Percentiles rank a stretch among this genome's conserved stretches.
phyloP scores from a whole-genome alignment of 768 basidiomycete genomes.

The Mrakia blollopis region DNA sequence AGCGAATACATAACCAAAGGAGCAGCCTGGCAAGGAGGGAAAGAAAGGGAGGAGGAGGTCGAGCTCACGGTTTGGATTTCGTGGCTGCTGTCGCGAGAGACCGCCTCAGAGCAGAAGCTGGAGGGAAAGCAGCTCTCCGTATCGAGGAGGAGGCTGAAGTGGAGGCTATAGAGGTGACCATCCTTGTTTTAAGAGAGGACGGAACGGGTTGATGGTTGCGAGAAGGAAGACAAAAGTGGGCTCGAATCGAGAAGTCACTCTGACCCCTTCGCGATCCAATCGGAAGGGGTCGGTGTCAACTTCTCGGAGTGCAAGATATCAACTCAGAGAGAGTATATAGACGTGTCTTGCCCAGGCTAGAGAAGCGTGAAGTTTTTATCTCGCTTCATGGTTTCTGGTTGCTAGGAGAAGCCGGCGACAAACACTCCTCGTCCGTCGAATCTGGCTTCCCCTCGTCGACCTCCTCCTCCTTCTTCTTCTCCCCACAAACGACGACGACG shows the following conservation, averaged over 20 bases:
- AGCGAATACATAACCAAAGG: too few relatives aligned
- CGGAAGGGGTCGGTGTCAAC: too few relatives aligned
- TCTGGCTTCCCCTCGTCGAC: too few relatives aligned
- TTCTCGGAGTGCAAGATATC: too few relatives aligned
- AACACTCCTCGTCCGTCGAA: neutral
- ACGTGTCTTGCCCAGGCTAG: too few relatives aligned
- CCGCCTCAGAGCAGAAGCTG: neutral
- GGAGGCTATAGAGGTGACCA: neutral
- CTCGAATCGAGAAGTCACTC: too few relatives aligned
- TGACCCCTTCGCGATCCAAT: too few relatives aligned
- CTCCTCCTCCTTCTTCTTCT: neutral
- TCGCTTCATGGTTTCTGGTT: neutral
- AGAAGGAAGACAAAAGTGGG: too few relatives aligned
- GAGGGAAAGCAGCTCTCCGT: neutral
- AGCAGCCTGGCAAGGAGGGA: neutral
- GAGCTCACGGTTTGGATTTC: conserved; percentile 18
- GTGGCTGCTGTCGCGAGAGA: conserved; percentile 5
- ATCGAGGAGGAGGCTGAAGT: neutral
- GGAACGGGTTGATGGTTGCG: neutral
- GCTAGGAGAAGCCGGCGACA: neutral
- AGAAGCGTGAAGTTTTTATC: too few relatives aligned
- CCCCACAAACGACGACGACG: neutral
- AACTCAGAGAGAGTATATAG: too few relatives aligned
- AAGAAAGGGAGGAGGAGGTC: neutral
- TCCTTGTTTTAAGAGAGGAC: neutral